Conservation (phyloP, 345 rosid genomes). For the Dovyalis caffra region DNA sequence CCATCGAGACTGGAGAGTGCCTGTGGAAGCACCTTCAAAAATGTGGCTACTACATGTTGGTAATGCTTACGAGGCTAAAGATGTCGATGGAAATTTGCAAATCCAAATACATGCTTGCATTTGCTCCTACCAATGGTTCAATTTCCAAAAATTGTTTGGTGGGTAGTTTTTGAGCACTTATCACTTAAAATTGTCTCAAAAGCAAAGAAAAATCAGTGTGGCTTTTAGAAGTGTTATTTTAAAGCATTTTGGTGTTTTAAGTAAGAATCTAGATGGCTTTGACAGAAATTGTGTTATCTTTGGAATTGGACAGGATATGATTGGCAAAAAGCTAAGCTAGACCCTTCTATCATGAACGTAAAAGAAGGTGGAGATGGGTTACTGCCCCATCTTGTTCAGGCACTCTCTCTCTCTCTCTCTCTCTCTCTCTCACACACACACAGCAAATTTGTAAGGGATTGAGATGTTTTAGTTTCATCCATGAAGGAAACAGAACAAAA, state of each 20-base stretch:
- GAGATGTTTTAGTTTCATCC: too few species aligned
- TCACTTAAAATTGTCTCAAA: neutral
- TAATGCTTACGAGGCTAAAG: slow-evolving; percentile 60
- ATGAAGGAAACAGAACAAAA: too few species aligned
- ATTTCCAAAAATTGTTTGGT: slow-evolving; percentile 81
- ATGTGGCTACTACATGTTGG: slow-evolving; percentile 77
- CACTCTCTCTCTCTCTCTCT: slow-evolving; percentile 4
- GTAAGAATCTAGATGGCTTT: too few species aligned
- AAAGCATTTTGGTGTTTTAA: too few species aligned
- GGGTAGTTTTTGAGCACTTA: slow-evolving; percentile 6
- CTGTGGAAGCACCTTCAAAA: slow-evolving; percentile 66
- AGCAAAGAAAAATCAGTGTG: too few species aligned
- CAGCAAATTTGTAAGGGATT: too few species aligned
- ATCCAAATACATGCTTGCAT: slow-evolving; percentile 60
- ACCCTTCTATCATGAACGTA: slow-evolving; percentile 75
- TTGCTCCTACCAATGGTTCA: slow-evolving; percentile 88
- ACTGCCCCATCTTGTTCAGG: slow-evolving; percentile 75
- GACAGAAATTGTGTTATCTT: neutral
- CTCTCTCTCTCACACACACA: too few species aligned
- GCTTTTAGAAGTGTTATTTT: too few species aligned
- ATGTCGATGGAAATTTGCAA: slow-evolving; percentile 41
- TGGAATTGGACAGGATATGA: slow-evolving; percentile 50
- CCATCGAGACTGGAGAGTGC: slow-evolving; percentile 71
- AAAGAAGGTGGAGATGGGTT: slow-evolving; percentile 31
- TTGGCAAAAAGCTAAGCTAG: slow-evolving; percentile 71